Base-by-base conservation (phyloP, 371 early-diverging fungal genomes). In the Synchytrium microbalum region DNA sequence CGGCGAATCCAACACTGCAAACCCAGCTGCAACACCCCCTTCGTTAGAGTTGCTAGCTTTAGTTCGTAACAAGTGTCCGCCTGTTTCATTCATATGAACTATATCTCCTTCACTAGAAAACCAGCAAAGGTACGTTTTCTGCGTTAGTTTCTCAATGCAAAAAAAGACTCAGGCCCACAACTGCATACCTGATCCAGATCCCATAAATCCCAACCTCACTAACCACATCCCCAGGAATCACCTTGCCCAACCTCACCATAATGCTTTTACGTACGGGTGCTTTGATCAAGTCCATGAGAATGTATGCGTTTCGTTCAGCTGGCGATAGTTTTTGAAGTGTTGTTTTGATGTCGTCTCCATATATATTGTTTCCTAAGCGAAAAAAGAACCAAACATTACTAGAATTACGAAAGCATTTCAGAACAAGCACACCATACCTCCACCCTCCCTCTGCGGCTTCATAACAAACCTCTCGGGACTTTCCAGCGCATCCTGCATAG, bases 11-110 rank as follows among this genome's bases (percentile, higher is more conserved):
- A 97, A 87, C 13, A 97, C 95, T n/a, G 92, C 91, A 82, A 68
- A 96, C n/a, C 98, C 98, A 33, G 95, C 91, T 0, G 96, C 96
- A 1, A 98, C 96, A 32, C 98, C 98, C 14, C 98, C 98, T 74
- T 98, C 98, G 52, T 89, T 84, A 2, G 87, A 85, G 26, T 83
- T 83, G 1, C 85, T 81, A 0, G 83, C 82, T 73, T 98, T 98
- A 24, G 97, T 94, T 52, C 98, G 85, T 46, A 98, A 79, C 66
- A 98, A 78, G 77, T 98, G 92, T 0, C 98, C 98, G 2, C 84
- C 92, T 25, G 73, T 68, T 55, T 88, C 78, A 74, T 98, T 96
- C n/a, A 87, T 60, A 19, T 86, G 69, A n/a, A 84, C 82, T 0
- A 79, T 70, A 3, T 79, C 70, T 5, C 80, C 82, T 25, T 84